phyloP scores from a whole-genome alignment of 2,329 filamentous ascomycete species.

The Verticillium klebahnii region DNA sequence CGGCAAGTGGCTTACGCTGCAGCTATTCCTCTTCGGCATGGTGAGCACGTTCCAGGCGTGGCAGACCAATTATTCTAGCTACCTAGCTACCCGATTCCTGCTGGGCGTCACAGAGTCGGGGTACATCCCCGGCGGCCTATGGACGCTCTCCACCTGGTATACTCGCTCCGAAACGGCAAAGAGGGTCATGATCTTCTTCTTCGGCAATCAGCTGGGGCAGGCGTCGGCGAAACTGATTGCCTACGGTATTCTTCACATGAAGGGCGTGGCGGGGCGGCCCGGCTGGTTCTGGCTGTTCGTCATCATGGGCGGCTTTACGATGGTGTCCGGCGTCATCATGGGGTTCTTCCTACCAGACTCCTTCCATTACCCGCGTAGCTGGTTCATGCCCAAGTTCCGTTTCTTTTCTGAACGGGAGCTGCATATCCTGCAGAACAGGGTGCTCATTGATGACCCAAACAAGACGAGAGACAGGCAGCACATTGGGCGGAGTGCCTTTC shows the following conservation, averaged over 20 bases:
- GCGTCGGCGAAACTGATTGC: conserved; percentile 36
- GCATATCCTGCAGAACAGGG: conserved; percentile 36
- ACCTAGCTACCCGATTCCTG: conserved; percentile 44
- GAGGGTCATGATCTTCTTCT: conserved; percentile 50
- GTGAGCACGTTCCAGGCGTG: conserved; percentile 53
- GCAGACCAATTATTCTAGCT: conserved; percentile 39
- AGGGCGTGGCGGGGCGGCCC: conserved; percentile 37
- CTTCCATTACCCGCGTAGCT: conserved; percentile 35
- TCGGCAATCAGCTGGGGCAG: conserved; percentile 48
- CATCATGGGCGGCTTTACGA: conserved; percentile 49
- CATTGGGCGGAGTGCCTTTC: conserved; percentile 39
- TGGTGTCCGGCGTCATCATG: conserved; percentile 34
- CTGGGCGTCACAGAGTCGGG: conserved; percentile 50
- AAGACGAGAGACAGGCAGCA: conserved; percentile 43
- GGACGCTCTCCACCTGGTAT: conserved; percentile 52
- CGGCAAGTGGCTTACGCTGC: conserved; percentile 46
- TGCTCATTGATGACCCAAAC: conserved; percentile 37
- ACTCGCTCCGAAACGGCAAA: conserved; percentile 46
- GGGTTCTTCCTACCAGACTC: conserved; percentile 40
- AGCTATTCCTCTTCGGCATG: conserved; percentile 48
- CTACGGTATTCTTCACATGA: conserved; percentile 44
- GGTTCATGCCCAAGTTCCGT: conserved; percentile 28
- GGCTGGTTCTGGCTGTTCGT: conserved; percentile 57
- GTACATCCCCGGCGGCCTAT: conserved; percentile 48
- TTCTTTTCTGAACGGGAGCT: conserved; percentile 34